Evolutionary conservation across 164 flowering plant species (phyloP).

Genomic region (Nymphaea colorata): DNA sequence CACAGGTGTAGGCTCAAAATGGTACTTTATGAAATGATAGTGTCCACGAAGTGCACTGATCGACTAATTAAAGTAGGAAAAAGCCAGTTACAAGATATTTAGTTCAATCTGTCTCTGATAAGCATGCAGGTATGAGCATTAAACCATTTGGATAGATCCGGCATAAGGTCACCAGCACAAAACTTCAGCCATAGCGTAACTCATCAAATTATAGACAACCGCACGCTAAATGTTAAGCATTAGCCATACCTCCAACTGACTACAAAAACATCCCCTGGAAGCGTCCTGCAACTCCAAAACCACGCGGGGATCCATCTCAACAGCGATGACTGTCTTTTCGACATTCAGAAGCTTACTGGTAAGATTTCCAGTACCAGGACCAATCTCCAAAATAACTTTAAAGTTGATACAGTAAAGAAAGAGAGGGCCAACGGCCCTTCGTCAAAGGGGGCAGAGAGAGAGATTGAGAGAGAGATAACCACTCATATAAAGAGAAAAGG

Average conservation of each 20-base stretch:
- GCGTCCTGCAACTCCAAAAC: slow-evolving; percentile 78
- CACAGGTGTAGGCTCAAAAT: too few relatives aligned
- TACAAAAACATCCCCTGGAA: slow-evolving; percentile 75
- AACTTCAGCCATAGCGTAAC: too few relatives aligned
- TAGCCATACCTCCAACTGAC: slow-evolving; percentile 40
- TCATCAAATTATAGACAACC: not conserved
- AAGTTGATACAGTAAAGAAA: too few relatives aligned
- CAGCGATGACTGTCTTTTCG: slow-evolving; percentile 72
- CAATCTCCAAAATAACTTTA: too few relatives aligned
- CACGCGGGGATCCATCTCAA: slow-evolving; percentile 92
- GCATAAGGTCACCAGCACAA: not conserved
- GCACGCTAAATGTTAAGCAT: not conserved
- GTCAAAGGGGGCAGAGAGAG: too few relatives aligned
- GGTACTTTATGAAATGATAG: too few relatives aligned
- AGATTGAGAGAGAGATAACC: too few relatives aligned
- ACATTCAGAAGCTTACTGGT: slow-evolving; percentile 92
- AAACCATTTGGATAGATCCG: not conserved
- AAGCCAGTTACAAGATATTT: too few relatives aligned
- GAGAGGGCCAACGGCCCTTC: too few relatives aligned
- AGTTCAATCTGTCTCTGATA: not conserved
- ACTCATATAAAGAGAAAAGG: too few relatives aligned
- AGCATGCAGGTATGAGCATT: not conserved
- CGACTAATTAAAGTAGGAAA: too few relatives aligned
- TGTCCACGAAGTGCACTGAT: too few relatives aligned
- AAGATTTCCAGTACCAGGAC: slow-evolving; percentile 91